Conservation (phyloP, 495 filamentous ascomycete genomes). For the Hypomontagnella monticulosa region DNA sequence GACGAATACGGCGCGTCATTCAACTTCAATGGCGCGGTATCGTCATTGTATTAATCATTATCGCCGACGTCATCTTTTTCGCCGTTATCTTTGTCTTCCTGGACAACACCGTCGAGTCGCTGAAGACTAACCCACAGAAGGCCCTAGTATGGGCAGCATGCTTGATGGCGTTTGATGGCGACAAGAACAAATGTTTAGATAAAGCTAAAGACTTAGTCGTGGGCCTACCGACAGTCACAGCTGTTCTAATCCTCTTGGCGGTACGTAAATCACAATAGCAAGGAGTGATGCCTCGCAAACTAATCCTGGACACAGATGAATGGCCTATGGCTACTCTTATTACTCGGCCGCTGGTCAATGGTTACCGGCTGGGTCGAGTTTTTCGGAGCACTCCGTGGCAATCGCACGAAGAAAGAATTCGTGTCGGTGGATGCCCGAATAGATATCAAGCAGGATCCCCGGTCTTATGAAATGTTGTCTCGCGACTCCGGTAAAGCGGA, state of each 20-base stretch:
- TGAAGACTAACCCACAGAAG: slow-evolving; percentile 61
- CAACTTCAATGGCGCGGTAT: slow-evolving; percentile 94
- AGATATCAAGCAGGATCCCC: slow-evolving; percentile 67
- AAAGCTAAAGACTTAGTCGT: slow-evolving; percentile 68
- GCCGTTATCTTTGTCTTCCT: slow-evolving; percentile 88
- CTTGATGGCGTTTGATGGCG: slow-evolving; percentile 64
- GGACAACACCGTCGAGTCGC: slow-evolving; percentile 71
- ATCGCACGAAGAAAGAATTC: slow-evolving; percentile 71
- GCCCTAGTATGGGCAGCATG: slow-evolving; percentile 75
- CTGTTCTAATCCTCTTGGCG: slow-evolving; percentile 81
- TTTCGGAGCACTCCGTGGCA: slow-evolving; percentile 55
- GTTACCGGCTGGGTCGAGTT: slow-evolving; percentile 83
- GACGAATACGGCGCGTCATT: slow-evolving; percentile 84
- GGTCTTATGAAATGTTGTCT: slow-evolving; percentile 85
- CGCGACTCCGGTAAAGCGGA: slow-evolving; percentile 60
- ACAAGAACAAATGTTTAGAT: slow-evolving; percentile 71
- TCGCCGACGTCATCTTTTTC: slow-evolving; percentile 91
- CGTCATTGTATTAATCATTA: slow-evolving; percentile 83
- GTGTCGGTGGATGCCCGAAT: slow-evolving; percentile 84
- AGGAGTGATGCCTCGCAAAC: background rate
- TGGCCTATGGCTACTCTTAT: slow-evolving; percentile 83
- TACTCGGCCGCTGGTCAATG: slow-evolving; percentile 85
- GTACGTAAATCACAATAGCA: slow-evolving; percentile 57
- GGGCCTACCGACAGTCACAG: slow-evolving; percentile 78
- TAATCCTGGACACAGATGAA: slow-evolving; percentile 65